Evolutionary conservation across 768 basidiomycete species (phyloP).

Genomic region (Naganishia randhawae): DNA sequence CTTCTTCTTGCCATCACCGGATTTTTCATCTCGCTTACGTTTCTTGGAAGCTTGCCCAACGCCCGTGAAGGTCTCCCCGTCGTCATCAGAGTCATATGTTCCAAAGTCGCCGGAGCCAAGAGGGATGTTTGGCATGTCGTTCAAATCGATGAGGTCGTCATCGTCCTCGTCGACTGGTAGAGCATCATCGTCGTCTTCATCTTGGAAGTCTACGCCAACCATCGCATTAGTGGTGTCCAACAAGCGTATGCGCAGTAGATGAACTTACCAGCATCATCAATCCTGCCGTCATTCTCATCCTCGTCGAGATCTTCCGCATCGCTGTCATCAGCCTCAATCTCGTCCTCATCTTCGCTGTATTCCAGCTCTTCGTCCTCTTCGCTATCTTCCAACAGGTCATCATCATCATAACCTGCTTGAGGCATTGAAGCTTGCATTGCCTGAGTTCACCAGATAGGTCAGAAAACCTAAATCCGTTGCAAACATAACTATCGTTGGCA

Average conservation of each 20-base stretch:
- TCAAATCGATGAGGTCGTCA: constrained; percentile 43
- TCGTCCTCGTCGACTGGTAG: constrained; percentile 47
- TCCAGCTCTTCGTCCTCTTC: constrained; percentile 34
- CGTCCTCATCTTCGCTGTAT: constrained; percentile 39
- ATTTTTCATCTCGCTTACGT: constrained; percentile 53
- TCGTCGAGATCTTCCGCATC: constrained; percentile 52
- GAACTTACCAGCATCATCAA: constrained; percentile 13
- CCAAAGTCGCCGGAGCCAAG: constrained; percentile 28
- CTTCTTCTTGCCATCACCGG: constrained; percentile 51
- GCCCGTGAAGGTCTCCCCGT: constrained; percentile 52
- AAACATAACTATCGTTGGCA: constrained; percentile 21
- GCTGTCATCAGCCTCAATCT: constrained; percentile 38
- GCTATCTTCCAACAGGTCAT: constrained; percentile 37
- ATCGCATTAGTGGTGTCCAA: not conserved
- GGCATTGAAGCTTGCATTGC: constrained; percentile 88
- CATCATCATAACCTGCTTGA: constrained; percentile 54
- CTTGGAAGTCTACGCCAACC: constrained; percentile 55
- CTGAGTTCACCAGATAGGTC: constrained; percentile 52
- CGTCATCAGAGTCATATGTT: constrained; percentile 38
- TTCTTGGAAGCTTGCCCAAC: constrained; percentile 52
- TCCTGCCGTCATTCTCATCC: constrained; percentile 54
- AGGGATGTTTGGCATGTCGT: constrained; percentile 46
- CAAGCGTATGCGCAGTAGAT: not conserved
- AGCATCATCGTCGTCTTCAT: constrained; percentile 54
- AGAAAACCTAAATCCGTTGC: too few relatives aligned